Base-by-base conservation (phyloP, 352 stramenopile genomes). In the Globisporangium okanoganense region DNA sequence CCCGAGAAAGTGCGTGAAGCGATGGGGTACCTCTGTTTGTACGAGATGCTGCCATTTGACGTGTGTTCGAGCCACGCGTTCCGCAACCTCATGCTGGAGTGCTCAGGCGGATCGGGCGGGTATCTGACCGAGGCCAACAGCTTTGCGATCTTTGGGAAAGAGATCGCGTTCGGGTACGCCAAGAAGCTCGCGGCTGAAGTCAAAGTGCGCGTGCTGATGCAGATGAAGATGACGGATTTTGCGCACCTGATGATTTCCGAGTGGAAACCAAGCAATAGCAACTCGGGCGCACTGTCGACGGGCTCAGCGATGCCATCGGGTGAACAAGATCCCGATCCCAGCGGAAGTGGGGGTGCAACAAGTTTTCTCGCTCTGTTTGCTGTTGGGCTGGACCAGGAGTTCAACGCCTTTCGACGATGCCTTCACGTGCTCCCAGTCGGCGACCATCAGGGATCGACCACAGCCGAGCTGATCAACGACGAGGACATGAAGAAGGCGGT, bases 31-130 rank as follows among this genome's bases (percentile, higher is more conserved):
- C 48, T 92, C 27, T 90, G 79, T 36, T 62, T 92, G 10, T 76
- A 83, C 36, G 80, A 92, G 43, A 81, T 90, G 71, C 58, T 88
- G 29, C 77, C 82, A 31, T 83, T 92, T 29, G 78, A 90, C 33
- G 56, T 92, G 31, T 89, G 78, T 51, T 72, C 74, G 3, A 89
- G 76, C 51, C 69, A 73, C 10, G 75, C 75, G 22, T 87, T 92
- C 41, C 69, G 73, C 10, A 83, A 73, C 35, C 53, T 92, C 9
- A 66, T 92, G 53, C 49, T 69, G 18, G 78, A 89, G 49, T 90
- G 80, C 50, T 75, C 78, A 6, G 78, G 66, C 13, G 66, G 70
- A n/a, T 8, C 53, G 0, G 60, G 69, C 10, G 64, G 73, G 1
- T 75, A 65, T 14, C 29, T 80, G 10, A 65, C 85, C 14, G 75